Conservation (phyloP, 2,329 filamentous ascomycete species). For the Botrytis porri region DNA sequence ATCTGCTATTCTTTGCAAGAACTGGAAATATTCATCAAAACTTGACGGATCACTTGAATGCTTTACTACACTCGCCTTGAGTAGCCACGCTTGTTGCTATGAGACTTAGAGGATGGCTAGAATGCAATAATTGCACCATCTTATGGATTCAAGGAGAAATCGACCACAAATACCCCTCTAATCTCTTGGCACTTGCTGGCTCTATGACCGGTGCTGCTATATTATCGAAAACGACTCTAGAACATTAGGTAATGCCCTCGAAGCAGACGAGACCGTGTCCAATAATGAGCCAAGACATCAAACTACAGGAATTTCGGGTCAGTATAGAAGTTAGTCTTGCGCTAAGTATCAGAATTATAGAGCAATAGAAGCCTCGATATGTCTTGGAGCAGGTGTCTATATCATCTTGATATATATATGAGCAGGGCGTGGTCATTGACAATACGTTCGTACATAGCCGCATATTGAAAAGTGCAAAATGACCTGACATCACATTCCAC, state of each 20-base stretch:
- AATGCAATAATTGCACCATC: not conserved
- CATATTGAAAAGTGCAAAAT: not conserved
- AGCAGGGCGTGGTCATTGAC: accelerated
- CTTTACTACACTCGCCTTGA: too few relatives aligned
- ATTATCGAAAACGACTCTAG: too few relatives aligned
- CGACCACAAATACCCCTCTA: not conserved
- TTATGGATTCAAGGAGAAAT: not conserved
- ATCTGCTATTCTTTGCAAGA: too few relatives aligned
- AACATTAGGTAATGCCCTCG: not conserved
- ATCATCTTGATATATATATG: not conserved
- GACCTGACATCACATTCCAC: not conserved
- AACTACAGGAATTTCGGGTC: not conserved
- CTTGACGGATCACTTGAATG: too few relatives aligned
- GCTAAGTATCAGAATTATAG: not conserved
- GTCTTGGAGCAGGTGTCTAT: not conserved
- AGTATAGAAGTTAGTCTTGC: not conserved
- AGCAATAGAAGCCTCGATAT: not conserved
- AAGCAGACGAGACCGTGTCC: not conserved
- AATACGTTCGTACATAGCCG: not conserved
- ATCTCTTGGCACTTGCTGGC: not conserved
- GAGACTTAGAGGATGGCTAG: too few relatives aligned
- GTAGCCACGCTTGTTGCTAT: too few relatives aligned
- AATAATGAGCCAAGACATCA: not conserved
- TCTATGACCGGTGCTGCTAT: too few relatives aligned
- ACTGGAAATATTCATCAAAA: too few relatives aligned